Base-by-base conservation (phyloP, 495 filamentous ascomycete species). In the Apiosordaria backusii region DNA sequence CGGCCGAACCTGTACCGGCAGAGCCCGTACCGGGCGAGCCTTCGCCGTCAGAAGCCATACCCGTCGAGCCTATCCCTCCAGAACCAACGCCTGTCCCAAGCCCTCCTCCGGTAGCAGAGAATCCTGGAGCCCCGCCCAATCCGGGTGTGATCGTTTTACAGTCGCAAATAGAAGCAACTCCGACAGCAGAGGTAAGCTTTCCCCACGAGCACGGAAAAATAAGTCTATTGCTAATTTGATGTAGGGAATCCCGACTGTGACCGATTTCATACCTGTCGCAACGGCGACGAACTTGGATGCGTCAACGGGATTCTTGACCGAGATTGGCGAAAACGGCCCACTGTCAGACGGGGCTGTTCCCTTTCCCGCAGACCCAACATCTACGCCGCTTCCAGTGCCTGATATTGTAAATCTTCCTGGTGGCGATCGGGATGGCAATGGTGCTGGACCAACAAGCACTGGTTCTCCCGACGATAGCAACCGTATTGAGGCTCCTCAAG, bases 141-240 rank as follows among this genome's bases (percentile, higher is more conserved):
- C 64, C 57, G 50, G 64, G 64, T 0, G 59, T 64, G 26, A 24
- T 62, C n/a, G 19, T 68, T 9, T 19, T 59, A 18, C 65, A 65
- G 22, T 63, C 71, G 4, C 21, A 19, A 1, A 58, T 65, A 23
- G 27, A 62, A 4, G 26, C 61, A 35, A 60, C 18, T 0, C 23
- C 65, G 4, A 50, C 67, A 7, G 7, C 35, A 13, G 63, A 71
- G 52, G 71, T 75, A 67, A 62, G 71, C 54, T 25, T 10, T 54
- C 15, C 22, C 9, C 6, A 45, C 16, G 0, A 5, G n/a, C 1
- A 23, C 23, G 6, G 3, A 19, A 6, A 7, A 2, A 18, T 4
- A 3, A 35, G 29, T 22, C 69, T 62, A 66, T 35, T 55, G 52
- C 52, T 55, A 55, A 59, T 53, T 10, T 19, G 9, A 15, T 3